Conservation (phyloP, 2,329 filamentous ascomycete genomes). For the Periconia sp. region DNA sequence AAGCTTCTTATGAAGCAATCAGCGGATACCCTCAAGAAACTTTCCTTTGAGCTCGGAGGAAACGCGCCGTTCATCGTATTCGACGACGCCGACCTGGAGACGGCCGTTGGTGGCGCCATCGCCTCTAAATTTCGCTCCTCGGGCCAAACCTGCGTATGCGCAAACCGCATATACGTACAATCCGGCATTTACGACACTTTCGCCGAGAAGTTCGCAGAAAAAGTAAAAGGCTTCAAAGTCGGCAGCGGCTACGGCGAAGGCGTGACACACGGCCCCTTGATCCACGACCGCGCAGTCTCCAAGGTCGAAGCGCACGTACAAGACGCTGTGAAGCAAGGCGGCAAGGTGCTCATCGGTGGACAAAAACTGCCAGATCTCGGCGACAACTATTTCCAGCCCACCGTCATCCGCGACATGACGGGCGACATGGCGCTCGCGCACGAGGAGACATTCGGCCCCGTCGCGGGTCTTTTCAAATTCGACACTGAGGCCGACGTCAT, state of each 20-base stretch:
- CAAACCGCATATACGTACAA: conserved; percentile 80
- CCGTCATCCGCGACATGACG: conserved; percentile 85
- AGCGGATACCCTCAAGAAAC: conserved; percentile 78
- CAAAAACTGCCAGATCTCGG: conserved; percentile 74
- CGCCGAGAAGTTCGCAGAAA: conserved; percentile 66
- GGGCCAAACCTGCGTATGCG: conserved; percentile 87
- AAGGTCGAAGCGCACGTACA: conserved; percentile 42
- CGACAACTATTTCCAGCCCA: conserved; percentile 84
- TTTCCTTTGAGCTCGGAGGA: conserved; percentile 88
- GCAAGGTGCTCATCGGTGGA: conserved; percentile 53
- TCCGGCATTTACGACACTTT: conserved; percentile 77
- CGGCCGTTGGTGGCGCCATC: conserved; percentile 80
- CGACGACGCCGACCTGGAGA: conserved; percentile 87
- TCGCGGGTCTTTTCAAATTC: conserved; percentile 88
- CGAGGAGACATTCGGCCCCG: conserved; percentile 95
- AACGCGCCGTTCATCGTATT: conserved; percentile 98
- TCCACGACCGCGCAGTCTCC: conserved; percentile 72
- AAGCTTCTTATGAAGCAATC: conserved; percentile 89
- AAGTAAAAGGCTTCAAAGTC: conserved; percentile 73
- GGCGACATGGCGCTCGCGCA: conserved; percentile 78
- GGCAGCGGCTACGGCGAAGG: conserved; percentile 71
- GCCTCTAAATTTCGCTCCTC: conserved; percentile 90
- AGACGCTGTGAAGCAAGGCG: conserved; percentile 36
- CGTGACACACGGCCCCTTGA: conserved; percentile 78
- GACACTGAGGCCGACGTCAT: conserved; percentile 88